Base-by-base conservation (phyloP, 176 grass and related monocot species). In the Thinopyrum elongatum region DNA sequence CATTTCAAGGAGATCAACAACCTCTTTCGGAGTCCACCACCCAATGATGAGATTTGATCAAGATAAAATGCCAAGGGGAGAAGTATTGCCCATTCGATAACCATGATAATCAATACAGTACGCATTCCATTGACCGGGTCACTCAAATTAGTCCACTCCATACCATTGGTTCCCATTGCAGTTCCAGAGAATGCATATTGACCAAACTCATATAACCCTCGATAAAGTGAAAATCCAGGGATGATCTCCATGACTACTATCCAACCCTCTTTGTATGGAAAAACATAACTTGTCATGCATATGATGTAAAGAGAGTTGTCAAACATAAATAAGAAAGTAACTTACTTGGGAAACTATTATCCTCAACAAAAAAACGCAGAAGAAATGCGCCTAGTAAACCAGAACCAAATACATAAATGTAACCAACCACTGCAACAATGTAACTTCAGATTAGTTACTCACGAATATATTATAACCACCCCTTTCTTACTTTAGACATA, bases 331-430 rank as follows among this genome's bases (percentile, higher is more conserved):
- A 39, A 60, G 77, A 38, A 63, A 82, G 47, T 23, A 69, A 17
- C 89, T 92, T 95, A 98, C 96, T 98, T 39, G 96, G 86, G 71
- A 95, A 94, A 55, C 81, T 16, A 27, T 57, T 61, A 77, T 92
- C 90, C 82, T 95, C 78, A 33, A 98, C 65, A 76, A 98, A 95
- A 73, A 88, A 92, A 0, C 79, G 58, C 77, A 98, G 84, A 83
- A 98, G 90, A 87, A 87, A 95, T 23, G 1, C 19, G 25, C 96
- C 96, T 39, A 98, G 74, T 51, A 98, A 86, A 63, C 96, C 96
- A n/a, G 91, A 92, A 33, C 88, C 91, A 79, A 94, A 94, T 87
- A 98, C 96, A 80, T 98, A 98, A 47, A 98, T 98, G 70, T 98
- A 94, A 59, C 88, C 91, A 88, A 94, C 84, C 38, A 98, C 96